phyloP scores from a whole-genome alignment of 1,139 yeast genomes.

The Candida sanyaensis region DNA sequence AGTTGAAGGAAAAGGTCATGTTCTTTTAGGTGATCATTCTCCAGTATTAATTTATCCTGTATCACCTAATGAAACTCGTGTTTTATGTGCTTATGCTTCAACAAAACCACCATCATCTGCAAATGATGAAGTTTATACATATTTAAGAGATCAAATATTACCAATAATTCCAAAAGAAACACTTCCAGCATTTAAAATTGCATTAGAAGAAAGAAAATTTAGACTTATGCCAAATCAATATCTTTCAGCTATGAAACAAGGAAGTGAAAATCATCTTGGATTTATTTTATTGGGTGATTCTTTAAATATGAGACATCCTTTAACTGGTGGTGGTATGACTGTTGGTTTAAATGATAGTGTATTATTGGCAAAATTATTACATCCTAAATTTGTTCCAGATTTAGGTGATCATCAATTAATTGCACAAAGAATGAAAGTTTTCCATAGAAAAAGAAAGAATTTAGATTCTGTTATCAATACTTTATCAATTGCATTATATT shows the following conservation, averaged over 20 bases:
- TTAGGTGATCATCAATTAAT: conserved; percentile 60
- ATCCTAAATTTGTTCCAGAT: conserved; percentile 57
- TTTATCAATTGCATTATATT: conserved; percentile 84
- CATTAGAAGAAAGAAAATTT: conserved; percentile 48
- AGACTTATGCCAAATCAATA: conserved; percentile 95
- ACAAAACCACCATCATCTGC: conserved; percentile 68
- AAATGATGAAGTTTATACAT: conserved; percentile 58
- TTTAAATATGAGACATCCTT: conserved; percentile 95
- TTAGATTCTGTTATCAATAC: conserved; percentile 87
- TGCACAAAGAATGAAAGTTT: conserved; percentile 54
- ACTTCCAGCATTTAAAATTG: conserved; percentile 62
- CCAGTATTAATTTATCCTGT: conserved; percentile 90
- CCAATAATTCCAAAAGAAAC: conserved; percentile 68
- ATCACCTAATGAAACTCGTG: conserved; percentile 79
- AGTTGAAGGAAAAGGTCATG: conserved; percentile 80
- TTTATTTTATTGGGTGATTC: conserved; percentile 89
- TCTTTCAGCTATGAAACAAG: conserved; percentile 69
- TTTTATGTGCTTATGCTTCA: conserved; percentile 85
- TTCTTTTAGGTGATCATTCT: conserved; percentile 80
- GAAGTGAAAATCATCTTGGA: conserved; percentile 64
- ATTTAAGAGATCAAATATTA: conserved; percentile 60
- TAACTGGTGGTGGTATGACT: conserved; percentile 99
- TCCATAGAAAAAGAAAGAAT: conserved; percentile 76
- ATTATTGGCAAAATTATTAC: conserved; percentile 59
- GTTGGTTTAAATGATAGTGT: conserved; percentile 92